phyloP scores from a whole-genome alignment of 345 rosid species.

The Hibiscus syriacus region DNA sequence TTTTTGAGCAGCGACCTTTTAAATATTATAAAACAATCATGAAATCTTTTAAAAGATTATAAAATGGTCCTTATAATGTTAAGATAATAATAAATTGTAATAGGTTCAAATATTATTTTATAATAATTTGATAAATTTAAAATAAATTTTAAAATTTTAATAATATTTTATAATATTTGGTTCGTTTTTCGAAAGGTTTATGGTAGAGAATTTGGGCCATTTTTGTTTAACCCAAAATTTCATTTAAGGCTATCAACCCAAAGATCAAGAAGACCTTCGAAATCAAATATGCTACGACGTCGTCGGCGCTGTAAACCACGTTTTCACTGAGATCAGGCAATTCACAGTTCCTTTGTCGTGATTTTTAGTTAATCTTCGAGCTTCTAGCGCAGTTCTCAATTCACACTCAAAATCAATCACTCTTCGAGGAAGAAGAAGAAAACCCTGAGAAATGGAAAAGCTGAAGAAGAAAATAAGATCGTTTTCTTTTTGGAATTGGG shows the following conservation, averaged over 20 bases:
- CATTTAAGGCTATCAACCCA: background rate
- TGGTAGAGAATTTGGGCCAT: background rate
- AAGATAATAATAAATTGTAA: no score
- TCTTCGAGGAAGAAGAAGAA: background rate
- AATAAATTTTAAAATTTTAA: no score
- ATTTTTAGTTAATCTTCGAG: background rate
- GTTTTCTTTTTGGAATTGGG: constrained; percentile 8
- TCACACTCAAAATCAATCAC: background rate
- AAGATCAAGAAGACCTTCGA: background rate
- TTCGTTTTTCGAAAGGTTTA: background rate
- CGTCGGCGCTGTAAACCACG: background rate
- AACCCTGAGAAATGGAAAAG: background rate
- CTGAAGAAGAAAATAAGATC: background rate
- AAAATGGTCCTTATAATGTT: no score
- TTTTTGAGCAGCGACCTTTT: no score
- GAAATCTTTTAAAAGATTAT: no score
- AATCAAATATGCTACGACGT: background rate
- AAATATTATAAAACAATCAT: no score
- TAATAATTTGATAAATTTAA: no score
- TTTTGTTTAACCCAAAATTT: background rate
- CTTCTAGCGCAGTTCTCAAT: constrained; percentile 16
- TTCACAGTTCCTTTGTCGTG: background rate
- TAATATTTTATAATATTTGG: no score
- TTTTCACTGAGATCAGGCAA: background rate
- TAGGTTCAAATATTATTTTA: no score